phyloP scores from a whole-genome alignment of 176 grass and related monocot species.

The Bolboschoenus planiculmis region DNA sequence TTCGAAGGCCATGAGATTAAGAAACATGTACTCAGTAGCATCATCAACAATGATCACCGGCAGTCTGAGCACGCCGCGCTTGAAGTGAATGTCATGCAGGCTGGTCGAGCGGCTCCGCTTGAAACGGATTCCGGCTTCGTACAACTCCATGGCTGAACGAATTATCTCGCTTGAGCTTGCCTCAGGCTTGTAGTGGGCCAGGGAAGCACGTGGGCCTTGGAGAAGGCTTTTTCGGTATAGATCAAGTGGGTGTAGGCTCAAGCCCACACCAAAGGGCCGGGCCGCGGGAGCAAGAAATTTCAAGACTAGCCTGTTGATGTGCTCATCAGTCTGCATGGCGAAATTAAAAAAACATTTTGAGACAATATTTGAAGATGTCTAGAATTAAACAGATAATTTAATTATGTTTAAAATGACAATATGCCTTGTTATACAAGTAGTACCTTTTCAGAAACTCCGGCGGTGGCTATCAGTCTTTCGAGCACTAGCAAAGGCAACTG shows the following conservation, averaged over 20 bases:
- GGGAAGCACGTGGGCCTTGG: background rate
- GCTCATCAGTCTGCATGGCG: conserved; percentile 26
- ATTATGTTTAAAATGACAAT: background rate
- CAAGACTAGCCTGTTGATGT: conserved; percentile 58
- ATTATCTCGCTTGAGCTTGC: conserved; percentile 39
- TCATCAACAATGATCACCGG: conserved; percentile 64
- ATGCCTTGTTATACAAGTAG: background rate
- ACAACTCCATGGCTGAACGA: conserved; percentile 64
- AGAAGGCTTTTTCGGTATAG: conserved; percentile 49
- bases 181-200: background rate
- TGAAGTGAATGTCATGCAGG: conserved; percentile 58
- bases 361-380: background rate
- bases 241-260: conserved; percentile 50
- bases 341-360: background rate
- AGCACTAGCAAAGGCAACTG: conserved; percentile 62
- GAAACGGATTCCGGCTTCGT: conserved; percentile 75
- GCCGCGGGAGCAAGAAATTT: conserved; percentile 23
- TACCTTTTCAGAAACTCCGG: conserved; percentile 9
- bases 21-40: conserved; percentile 72
- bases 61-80: conserved; percentile 38
- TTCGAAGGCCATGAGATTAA: conserved; percentile 95
- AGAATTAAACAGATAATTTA: background rate
- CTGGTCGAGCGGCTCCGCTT: conserved; percentile 24
- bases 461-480: conserved; percentile 37
- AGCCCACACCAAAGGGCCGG: background rate